phyloP scores from a whole-genome alignment of 2,329 filamentous ascomycete species.

The Paraphoma chrysanthemicola region DNA sequence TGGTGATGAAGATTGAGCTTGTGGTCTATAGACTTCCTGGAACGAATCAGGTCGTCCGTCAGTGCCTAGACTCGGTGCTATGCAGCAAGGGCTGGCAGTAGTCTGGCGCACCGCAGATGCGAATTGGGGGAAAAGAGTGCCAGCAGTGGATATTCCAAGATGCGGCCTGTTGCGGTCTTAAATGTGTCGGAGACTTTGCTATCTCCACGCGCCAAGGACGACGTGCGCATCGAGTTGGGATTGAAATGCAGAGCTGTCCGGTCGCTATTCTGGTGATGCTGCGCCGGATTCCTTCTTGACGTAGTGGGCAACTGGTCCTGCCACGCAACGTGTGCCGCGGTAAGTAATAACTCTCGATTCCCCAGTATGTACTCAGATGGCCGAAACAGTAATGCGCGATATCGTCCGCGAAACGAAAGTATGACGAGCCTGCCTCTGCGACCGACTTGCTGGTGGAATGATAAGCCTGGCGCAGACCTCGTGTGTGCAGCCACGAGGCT shows the following conservation, averaged over 20 bases:
- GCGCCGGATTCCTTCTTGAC: slow-evolving; percentile 7
- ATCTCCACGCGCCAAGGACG: slow-evolving; percentile 36
- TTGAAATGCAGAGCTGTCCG: slow-evolving; percentile 23
- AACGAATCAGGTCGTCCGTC: not conserved
- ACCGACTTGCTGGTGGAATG: not conserved
- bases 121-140: slow-evolving; percentile 21
- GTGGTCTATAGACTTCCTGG: slow-evolving; percentile 8
- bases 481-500: not conserved
- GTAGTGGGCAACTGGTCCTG: not conserved
- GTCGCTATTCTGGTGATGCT: slow-evolving; percentile 10
- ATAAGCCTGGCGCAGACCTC: not conserved
- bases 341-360: not conserved
- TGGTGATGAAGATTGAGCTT: slow-evolving; percentile 8
- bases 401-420: not conserved
- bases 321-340: not conserved
- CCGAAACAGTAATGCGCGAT: not conserved
- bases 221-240: slow-evolving; percentile 9
- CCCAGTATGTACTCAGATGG: not conserved
- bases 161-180: slow-evolving; percentile 34
- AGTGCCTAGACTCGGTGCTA: slow-evolving; percentile 5
- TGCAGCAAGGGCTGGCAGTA: slow-evolving; percentile 9
- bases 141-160: slow-evolving; percentile 11
- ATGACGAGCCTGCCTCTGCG: not conserved
- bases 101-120: slow-evolving; percentile 9
- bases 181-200: slow-evolving; percentile 32